Evolutionary conservation across 148 eudicot species (phyloP), one percentile per base, ranked within the genome.

Genomic region (Cornus suecica): DNA sequence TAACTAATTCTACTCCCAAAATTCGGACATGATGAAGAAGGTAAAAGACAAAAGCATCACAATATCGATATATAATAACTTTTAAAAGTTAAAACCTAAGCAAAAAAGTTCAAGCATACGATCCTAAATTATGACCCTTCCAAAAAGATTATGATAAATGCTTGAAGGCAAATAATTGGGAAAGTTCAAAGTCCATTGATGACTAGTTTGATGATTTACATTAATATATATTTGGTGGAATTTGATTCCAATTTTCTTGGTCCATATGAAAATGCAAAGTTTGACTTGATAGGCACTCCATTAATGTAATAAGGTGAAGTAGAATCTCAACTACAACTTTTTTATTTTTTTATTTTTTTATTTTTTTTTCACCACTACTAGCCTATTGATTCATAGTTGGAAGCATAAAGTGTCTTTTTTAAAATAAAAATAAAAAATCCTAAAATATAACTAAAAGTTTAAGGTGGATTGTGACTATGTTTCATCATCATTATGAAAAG

Each of bases 191-290:
- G 48, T 41, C 29, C 25, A 63, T n/a, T 26, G 28, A 63, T 64
- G 52, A 63, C 23, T 37, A 64, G 24, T 60, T 48, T 14, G 16
- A 72, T 26, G 11, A 27, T 11, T 65, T 61, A 34, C 7, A 73
- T 32, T 24, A 9, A 73, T 74, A 64, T 32, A 45, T 37, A 34
- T 61, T 37, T 41, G 73, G 65, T 67, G 69, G 82, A 79, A 79
- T 74, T 14, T 68, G 77, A 79, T 79, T 73, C 82, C 60, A 28
- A 74, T 79, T 79, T 63, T 52, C 32, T 60, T 71, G 82, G 76
- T 69, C 41, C 48, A 79, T 29, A 79, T 60, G 26, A 68, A 73
- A 54, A 79, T 42, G 52, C 69, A 31, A 74, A 79, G 77, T 23
- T 71, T 74, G 77, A 79, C 32, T 25, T 73, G 74, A 79, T 79